Base-by-base conservation (phyloP, 1,139 yeast species). In the Yamadazyma conglobata region DNA sequence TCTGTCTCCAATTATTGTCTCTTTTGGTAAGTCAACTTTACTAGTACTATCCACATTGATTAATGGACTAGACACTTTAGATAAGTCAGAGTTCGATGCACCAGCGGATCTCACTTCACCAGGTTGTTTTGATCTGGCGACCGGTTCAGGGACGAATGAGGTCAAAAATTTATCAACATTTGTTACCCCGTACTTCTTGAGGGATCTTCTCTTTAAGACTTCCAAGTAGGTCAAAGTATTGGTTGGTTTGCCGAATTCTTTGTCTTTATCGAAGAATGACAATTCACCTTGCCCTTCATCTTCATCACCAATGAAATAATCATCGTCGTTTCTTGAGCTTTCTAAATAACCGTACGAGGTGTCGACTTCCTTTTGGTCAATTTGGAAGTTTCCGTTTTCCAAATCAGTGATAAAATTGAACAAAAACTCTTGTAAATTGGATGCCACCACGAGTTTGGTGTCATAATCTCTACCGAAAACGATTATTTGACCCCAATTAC, bases 401-500 rank as follows among this genome's bases (percentile, higher is more conserved):
- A 75, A 60, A 50, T 75, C 81, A 22, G 58, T 60, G 6, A 68
- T 68, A 32, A 64, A 64, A 21, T 56, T 59, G 40, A 66, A 66
- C 27, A 78, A 50, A 42, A 77, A 77, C 39, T 77, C 80, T 22
- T 70, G 69, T 54, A 78, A 76, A 29, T 64, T 61, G n/a, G 60
- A 48, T 4, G 82, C 81, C 39, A 77, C 56, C 18, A 77, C 82
- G 39, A 72, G 58, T 46, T 77, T 77, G 30, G 79, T 73, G 52
- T 78, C 83, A 46, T 60, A 77, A 42, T 78, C 84, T 45, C 82
- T 69, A 11, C 85, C 85, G 50, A 72, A 78, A 25, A 77, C 53
- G 35, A 78, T 77, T 11, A 78, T 58, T 52, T 78, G 85, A 15
- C 85, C 84, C 70, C 77, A 67, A 39, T 54, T 54, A 26, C 85